Conservation (phyloP, 164 flowering plant species). For the Stephania japonica region DNA sequence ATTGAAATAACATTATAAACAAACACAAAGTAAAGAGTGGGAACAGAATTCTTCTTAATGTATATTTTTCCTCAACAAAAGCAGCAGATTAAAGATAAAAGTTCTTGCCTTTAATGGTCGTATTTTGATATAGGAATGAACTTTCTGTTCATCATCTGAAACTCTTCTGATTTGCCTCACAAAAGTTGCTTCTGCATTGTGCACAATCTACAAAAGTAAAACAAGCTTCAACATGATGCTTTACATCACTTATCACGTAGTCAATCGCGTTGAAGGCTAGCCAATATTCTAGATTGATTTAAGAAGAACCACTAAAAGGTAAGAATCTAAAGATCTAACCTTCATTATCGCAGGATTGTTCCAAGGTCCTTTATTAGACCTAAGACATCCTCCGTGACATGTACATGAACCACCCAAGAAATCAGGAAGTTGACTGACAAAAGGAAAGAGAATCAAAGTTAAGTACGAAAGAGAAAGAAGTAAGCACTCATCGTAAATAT, state of each 20-base stretch:
- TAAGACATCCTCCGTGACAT: constrained; percentile 87
- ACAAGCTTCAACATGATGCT: constrained; percentile 6
- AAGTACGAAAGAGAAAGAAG: not conserved
- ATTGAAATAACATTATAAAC: not conserved
- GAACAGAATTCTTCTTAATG: not conserved
- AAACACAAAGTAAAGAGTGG: not conserved
- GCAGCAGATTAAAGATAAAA: not conserved
- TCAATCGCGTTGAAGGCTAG: not conserved
- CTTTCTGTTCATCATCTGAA: constrained; percentile 35
- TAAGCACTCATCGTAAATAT: not conserved
- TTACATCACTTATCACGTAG: not conserved
- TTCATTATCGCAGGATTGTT: constrained; percentile 82
- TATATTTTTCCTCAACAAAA: not conserved
- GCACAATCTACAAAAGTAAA: constrained; percentile 51
- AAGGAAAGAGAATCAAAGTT: not conserved
- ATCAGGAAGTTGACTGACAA: constrained; percentile 86
- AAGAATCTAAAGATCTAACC: constrained; percentile 25
- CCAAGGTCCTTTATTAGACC: constrained; percentile 93
- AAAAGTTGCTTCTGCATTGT: constrained; percentile 47
- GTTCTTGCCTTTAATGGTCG: constrained; percentile 45
- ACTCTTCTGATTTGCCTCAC: constrained; percentile 45
- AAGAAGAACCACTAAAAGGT: not conserved
- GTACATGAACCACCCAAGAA: constrained; percentile 91
- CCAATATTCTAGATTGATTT: not conserved
- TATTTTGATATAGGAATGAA: constrained; percentile 34